phyloP scores from a whole-genome alignment of 2,329 filamentous ascomycete species.

The Mycogone perniciosa region DNA sequence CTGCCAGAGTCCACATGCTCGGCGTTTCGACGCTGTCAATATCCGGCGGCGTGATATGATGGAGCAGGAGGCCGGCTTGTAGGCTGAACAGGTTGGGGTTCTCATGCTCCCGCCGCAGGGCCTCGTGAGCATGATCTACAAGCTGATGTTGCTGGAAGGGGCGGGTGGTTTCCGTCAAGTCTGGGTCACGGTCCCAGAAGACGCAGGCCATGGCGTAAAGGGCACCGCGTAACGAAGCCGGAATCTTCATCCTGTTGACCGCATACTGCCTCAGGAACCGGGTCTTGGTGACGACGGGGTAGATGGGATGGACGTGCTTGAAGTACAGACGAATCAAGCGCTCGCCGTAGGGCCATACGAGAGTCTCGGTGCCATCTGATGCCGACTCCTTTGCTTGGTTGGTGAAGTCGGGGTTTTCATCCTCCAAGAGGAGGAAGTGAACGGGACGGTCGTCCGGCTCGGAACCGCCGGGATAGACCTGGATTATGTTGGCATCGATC shows the following conservation, averaged over 20 bases:
- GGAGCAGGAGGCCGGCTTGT: slow-evolving; percentile 40
- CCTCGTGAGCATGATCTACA: slow-evolving; percentile 35
- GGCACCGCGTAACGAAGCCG: slow-evolving; percentile 38
- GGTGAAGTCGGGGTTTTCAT: slow-evolving; percentile 39
- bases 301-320: slow-evolving; percentile 37
- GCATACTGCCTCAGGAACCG: slow-evolving; percentile 36
- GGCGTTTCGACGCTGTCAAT: slow-evolving; percentile 42
- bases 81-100: slow-evolving; percentile 40
- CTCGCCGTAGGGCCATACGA: slow-evolving; percentile 35
- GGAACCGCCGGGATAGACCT: slow-evolving; percentile 32
- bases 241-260: slow-evolving; percentile 32
- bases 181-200: slow-evolving; percentile 34
- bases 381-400: slow-evolving; percentile 30
- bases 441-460: slow-evolving; percentile 33
- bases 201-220: slow-evolving; percentile 38
- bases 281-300: slow-evolving; percentile 38
- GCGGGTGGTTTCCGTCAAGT: slow-evolving; percentile 23
- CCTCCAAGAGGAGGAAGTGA: slow-evolving; percentile 39
- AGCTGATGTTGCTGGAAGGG: slow-evolving; percentile 37
- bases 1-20: slow-evolving; percentile 37
- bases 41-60: slow-evolving; percentile 39
- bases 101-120: slow-evolving; percentile 39
- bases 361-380: slow-evolving; percentile 37
- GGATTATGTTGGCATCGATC: slow-evolving; percentile 39
- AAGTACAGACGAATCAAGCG: slow-evolving; percentile 40